Evolutionary conservation across 2,329 filamentous ascomycete species (phyloP), one percentile per base, ranked within the genome.

Genomic region (Exophiala phaeomuriformis): DNA sequence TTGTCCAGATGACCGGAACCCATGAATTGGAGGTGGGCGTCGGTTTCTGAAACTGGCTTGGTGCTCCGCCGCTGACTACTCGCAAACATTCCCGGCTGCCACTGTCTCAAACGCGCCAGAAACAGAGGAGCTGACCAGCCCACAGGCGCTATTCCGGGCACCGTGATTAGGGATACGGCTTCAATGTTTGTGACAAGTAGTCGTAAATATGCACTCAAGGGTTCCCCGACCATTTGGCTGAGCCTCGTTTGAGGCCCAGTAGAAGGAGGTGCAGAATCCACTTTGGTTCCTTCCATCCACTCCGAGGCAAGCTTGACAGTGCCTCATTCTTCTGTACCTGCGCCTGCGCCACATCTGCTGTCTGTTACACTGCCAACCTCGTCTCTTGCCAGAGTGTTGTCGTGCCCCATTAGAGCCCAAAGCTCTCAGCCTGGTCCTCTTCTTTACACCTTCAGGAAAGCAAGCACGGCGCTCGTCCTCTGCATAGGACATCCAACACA

Each of bases 1-100:
- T 55, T 58, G 36, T 49, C 47, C 49, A 44, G 52, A 53, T 41
- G 49, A 52, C 49, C 47, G 43, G 52, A 55, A 48, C 52, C 41
- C 47, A 12, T 55, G 28, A 33, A n/a, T 49, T 9, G 12, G 27
- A 33, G 35, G 33, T 41, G 44, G 56, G 45, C 49, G 37, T 44
- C 36, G 47, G 37, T 28, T 33, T 51, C 35, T 56, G 53, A 58
- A 58, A 56, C 53, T 40, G 29, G 10, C 36, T 8, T 42, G 39
- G 9, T 10, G 31, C 27, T 30, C 19, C 30, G 28, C 9, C 12
- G 39, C 39, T 41, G 3, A 3, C 12, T 41, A 3, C 28, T 40
- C 5, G 35, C 37, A n/a, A 37, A 42, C 27, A 5, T 29, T 29
- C 31, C 51, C 19, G 19, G 19, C 19, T 19, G 19, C 19, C 33